A percentile compares a stretch with the other conserved stretches of the same genome.
These are phyloP conservation scores for Gossypium davidsonii DNA, from an alignment of 441 rosid genomes.

Conservation along the genomic window DNA sequence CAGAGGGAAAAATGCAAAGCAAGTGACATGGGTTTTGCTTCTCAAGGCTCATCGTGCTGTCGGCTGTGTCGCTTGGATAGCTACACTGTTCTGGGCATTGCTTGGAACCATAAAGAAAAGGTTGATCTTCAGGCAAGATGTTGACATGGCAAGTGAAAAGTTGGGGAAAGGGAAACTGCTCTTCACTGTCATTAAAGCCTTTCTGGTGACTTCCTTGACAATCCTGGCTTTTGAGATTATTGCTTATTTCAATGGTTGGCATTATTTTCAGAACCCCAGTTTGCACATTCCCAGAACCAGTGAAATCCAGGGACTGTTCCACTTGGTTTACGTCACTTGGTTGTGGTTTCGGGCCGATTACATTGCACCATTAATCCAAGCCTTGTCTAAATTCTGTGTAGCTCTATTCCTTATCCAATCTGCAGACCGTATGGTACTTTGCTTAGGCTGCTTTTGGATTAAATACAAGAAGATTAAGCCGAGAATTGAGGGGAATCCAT, in stretches of 20 bases:
- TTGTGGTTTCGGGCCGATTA: constrained; percentile 55
- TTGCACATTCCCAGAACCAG: constrained; percentile 44
- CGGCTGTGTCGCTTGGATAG: constrained; percentile 76
- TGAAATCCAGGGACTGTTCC: constrained; percentile 52
- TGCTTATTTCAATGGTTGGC: constrained; percentile 82
- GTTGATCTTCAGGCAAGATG: constrained; percentile 55
- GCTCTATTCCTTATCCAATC: constrained; percentile 77
- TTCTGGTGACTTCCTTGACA: constrained; percentile 41
- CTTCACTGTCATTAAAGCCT: constrained; percentile 47
- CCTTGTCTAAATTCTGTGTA: constrained; percentile 65
- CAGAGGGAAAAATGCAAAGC: constrained; percentile 83
- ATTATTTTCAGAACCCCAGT: constrained; percentile 45
- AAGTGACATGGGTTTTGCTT: constrained; percentile 84
- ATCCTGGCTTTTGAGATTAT: constrained; percentile 60
- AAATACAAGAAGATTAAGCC: constrained; percentile 76
- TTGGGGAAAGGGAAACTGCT: constrained; percentile 60
- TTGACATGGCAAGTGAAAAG: constrained; percentile 53
- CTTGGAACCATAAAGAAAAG: constrained; percentile 72
- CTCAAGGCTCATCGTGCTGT: constrained; percentile 84
- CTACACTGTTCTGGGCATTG: constrained; percentile 65
- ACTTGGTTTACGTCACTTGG: constrained; percentile 63
- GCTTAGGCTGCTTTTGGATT: constrained; percentile 87
- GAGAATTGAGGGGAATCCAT: constrained; percentile 47
- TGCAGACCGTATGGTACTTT: constrained; percentile 65
- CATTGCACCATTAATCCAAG: constrained; percentile 60